Conservation (phyloP, 2,329 filamentous ascomycete genomes). For the Cladosporium sp. region DNA sequence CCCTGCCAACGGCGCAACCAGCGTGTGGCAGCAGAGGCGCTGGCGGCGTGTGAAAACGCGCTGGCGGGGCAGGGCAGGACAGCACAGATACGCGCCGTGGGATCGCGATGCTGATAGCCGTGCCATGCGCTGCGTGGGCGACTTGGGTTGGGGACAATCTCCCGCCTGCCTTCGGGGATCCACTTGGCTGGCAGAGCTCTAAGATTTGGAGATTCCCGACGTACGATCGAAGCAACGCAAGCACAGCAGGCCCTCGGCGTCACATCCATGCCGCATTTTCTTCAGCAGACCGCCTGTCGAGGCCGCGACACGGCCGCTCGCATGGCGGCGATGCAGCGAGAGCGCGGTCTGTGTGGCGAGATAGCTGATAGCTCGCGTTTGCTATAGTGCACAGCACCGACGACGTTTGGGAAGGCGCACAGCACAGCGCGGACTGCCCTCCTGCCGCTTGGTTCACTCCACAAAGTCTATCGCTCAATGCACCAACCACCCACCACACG, state of each 20-base stretch:
- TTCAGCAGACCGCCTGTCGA: conserved; percentile 1
- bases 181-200: not conserved
- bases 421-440: not conserved
- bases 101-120: conserved; percentile 10
- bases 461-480: not conserved
- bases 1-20: conserved; percentile 9
- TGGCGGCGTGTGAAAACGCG: not conserved
- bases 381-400: no score
- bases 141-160: conserved; percentile 3
- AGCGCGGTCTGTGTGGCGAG: not conserved
- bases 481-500: conserved; percentile 5
- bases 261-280: not conserved
- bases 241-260: no score
- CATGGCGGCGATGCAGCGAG: not conserved
- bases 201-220: not conserved
- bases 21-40: not conserved
- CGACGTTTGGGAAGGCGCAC: not conserved
- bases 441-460: not conserved
- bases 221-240: not conserved
- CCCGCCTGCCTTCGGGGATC: not conserved
- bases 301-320: no score
- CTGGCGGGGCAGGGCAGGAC: conserved; percentile 2
- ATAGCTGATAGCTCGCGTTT: no score
- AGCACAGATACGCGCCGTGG: not conserved
- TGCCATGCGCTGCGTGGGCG: not conserved